These are phyloP conservation scores for Ananas comosus DNA, from an alignment of 176 grass and related monocot genomes.

Conservation along the genomic window DNA sequence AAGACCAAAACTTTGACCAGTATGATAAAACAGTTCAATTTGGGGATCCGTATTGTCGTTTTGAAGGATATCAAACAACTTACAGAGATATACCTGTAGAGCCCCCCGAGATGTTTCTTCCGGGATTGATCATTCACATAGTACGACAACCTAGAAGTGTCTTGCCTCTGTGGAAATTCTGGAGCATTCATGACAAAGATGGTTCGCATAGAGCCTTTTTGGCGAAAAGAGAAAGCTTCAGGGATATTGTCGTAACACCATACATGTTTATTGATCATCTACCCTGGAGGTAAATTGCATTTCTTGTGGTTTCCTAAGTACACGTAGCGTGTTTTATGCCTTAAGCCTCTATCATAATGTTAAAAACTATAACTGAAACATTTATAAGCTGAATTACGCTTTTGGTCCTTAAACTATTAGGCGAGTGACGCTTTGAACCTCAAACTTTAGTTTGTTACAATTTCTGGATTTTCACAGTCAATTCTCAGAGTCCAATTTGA, in stretches of 20 bases:
- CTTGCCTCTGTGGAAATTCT: slow-evolving; percentile 84
- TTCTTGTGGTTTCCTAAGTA: background rate
- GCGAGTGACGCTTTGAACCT: too few relatives aligned
- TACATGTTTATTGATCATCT: slow-evolving; percentile 96
- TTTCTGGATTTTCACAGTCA: too few relatives aligned
- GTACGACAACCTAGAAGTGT: slow-evolving; percentile 51
- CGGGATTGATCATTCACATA: slow-evolving; percentile 76
- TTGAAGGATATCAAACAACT: slow-evolving; percentile 23
- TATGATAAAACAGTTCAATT: slow-evolving; percentile 26
- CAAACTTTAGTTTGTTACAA: too few relatives aligned
- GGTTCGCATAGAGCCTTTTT: slow-evolving; percentile 70
- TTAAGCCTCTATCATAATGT: background rate
- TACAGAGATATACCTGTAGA: slow-evolving; percentile 51
- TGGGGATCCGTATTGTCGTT: slow-evolving; percentile 33
- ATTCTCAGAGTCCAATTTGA: too few relatives aligned
- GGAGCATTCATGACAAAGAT: slow-evolving; percentile 38
- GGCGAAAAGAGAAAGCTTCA: slow-evolving; percentile 67
- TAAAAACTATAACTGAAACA: background rate
- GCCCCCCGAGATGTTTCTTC: slow-evolving; percentile 79
- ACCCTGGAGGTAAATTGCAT: slow-evolving; percentile 70
- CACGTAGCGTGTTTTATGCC: background rate
- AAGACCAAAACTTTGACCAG: slow-evolving; percentile 16
- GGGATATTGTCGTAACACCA: slow-evolving; percentile 61
- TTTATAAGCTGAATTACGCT: too few relatives aligned
- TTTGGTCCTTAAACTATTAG: too few relatives aligned